These are phyloP conservation scores for Rhazya stricta DNA, from an alignment of 257 asterid species.

Conservation along the genomic window DNA sequence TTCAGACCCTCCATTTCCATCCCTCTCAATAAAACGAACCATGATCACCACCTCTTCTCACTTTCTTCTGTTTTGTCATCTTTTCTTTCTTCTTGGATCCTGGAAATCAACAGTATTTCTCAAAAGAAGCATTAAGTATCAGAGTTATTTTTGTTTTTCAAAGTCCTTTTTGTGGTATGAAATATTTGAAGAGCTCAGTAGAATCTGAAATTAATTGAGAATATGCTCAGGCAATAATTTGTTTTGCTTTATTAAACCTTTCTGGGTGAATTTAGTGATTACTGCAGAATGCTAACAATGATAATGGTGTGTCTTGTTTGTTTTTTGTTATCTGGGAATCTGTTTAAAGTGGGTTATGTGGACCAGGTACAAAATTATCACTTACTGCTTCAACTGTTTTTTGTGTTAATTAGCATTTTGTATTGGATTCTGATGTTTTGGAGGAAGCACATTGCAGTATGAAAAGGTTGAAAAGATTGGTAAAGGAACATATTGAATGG, in stretches of 20 bases:
- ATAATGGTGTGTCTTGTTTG: not conserved
- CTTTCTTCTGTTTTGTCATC: too few relatives aligned
- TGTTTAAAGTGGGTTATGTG: slow-evolving; percentile 39
- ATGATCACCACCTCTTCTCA: too few relatives aligned
- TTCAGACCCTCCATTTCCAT: too few relatives aligned
- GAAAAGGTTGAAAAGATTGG: slow-evolving; percentile 98
- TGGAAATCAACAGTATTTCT: too few relatives aligned
- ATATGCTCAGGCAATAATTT: not conserved
- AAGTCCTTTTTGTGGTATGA: not conserved
- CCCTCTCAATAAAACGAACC: too few relatives aligned
- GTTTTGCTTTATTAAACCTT: not conserved
- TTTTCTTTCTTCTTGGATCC: too few relatives aligned
- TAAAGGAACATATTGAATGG: slow-evolving; percentile 96
- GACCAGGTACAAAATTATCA: slow-evolving; percentile 58
- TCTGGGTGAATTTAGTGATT: not conserved
- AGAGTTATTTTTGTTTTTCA: not conserved
- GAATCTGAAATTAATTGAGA: not conserved
- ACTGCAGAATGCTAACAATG: slow-evolving; percentile 6
- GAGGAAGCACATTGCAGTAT: slow-evolving; percentile 43
- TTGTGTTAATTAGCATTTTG: not conserved
- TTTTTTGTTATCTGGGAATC: slow-evolving; percentile 20
- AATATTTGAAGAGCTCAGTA: not conserved
- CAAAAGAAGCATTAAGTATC: not conserved
- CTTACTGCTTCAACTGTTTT: slow-evolving; percentile 3
- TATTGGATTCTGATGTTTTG: slow-evolving; percentile 17